Base-by-base conservation (phyloP, 192 early-diverging fungal genomes). In the Coemansia sp. region DNA sequence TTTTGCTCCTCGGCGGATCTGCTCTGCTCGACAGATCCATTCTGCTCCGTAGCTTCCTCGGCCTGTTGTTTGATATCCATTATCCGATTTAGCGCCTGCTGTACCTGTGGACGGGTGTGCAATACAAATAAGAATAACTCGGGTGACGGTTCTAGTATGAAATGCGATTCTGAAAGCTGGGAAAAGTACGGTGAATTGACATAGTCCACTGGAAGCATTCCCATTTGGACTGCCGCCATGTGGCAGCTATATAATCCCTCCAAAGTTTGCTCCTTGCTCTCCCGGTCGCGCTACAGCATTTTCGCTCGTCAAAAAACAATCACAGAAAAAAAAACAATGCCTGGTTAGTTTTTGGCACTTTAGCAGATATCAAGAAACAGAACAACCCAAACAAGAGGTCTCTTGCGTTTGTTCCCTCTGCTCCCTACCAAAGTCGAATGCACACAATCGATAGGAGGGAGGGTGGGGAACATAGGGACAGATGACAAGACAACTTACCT, bases 181-280 rank as follows among this genome's bases (percentile, higher is more conserved):
- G 65, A 38, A 54, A 71, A 77, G 28, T 77, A 71, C 4, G 73
- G 60, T 6, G 67, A 77, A 23, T 51, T 60, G 48, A 64, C 68
- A 22, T 67, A 56, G 65, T 64, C 74, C 22, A 67, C 38, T n/a
- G 74, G 60, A 32, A 77, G 31, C 21, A 40, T 40, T 19, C 74
- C 68, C 56, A 71, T 43, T 16, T 29, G 23, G 8, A 67, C 67
- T 9, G 60, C 74, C 43, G 74, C 74, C 2, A 51, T 42, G 53
- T 77, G 74, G 56, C 68, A 66, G 40, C 60, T 77, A 77, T 67
- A 77, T 77, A 77, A 35, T 56, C 63, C 64, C 31, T 35, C 12
- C 56, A 77, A 30, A 21, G 50, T 71, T 47, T 66, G 35, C 19
- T 64, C 48, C 10, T 38, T 43, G 38, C 74, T 54, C 56, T 69